A percentile compares a stretch with the other conserved stretches of the same genome.
Conservation (phyloP, 1,284 basidiomycete genomes). For the Termitomyces sp. region DNA sequence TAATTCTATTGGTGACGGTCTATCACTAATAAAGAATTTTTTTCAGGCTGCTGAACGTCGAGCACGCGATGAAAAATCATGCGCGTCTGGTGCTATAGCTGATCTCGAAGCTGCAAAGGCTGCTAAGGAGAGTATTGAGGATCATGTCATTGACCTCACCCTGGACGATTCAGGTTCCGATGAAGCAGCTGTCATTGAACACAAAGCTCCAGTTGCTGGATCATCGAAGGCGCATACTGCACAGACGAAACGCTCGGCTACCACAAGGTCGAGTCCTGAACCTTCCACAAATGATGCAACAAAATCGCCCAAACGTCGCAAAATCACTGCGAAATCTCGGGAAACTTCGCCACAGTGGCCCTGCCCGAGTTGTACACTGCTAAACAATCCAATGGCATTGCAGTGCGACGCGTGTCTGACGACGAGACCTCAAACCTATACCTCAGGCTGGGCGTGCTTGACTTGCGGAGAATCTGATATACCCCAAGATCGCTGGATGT, state of each 20-base stretch:
- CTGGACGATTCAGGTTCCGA: slow-evolving; percentile 36
- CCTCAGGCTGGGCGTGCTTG: slow-evolving; percentile 60
- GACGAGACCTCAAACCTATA: slow-evolving; percentile 38
- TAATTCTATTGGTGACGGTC: neutral
- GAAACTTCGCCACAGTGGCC: slow-evolving; percentile 44
- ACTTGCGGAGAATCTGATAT: slow-evolving; percentile 63
- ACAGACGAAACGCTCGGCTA: slow-evolving; percentile 11
- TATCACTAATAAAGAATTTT: neutral
- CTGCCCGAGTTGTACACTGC: slow-evolving; percentile 68
- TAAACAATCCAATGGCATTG: slow-evolving; percentile 47
- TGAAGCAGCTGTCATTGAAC: slow-evolving; percentile 16
- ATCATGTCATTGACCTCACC: slow-evolving; percentile 60
- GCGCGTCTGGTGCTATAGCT: slow-evolving; percentile 57
- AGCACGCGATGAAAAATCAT: slow-evolving; percentile 64
- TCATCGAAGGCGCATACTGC: slow-evolving; percentile 19
- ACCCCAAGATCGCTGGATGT: slow-evolving; percentile 69
- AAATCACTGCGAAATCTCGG: neutral
- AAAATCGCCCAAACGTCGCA: slow-evolving; percentile 2
- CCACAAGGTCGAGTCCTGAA: slow-evolving; percentile 7
- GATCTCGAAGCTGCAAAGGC: slow-evolving; percentile 68
- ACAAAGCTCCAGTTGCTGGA: slow-evolving; percentile 18
- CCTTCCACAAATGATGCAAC: neutral
- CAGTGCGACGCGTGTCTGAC: slow-evolving; percentile 64
- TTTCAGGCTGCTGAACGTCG: slow-evolving; percentile 77
- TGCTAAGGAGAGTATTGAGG: slow-evolving; percentile 58